phyloP scores from a whole-genome alignment of 148 eudicot species.

The Salicornia ramosissima region DNA sequence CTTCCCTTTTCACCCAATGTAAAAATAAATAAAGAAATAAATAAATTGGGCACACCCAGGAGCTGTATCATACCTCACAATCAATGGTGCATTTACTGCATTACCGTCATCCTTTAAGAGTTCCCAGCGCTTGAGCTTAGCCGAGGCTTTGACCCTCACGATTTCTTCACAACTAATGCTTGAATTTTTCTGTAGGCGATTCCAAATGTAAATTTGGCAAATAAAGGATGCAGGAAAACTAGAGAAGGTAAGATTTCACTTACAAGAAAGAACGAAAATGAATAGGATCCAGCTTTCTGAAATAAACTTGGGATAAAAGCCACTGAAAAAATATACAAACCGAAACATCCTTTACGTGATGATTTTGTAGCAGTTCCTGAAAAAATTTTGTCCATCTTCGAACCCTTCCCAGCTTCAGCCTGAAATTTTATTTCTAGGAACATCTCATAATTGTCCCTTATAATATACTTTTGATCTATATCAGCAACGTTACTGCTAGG shows the following conservation, averaged over 20 bases:
- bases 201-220: slow-evolving; percentile 1
- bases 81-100: not conserved
- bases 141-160: slow-evolving; percentile 44
- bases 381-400: slow-evolving; percentile 26
- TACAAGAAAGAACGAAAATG: slow-evolving; percentile 54
- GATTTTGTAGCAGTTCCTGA: slow-evolving; percentile 25
- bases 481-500: slow-evolving; percentile 19
- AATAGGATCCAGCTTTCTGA: slow-evolving; percentile 49
- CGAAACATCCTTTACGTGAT: slow-evolving; percentile 38
- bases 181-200: slow-evolving; percentile 25
- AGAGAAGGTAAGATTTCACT: slow-evolving; percentile 21
- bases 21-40: not conserved
- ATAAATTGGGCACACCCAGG: not conserved
- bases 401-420: slow-evolving; percentile 11
- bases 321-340: slow-evolving; percentile 51
- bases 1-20: no score
- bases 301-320: slow-evolving; percentile 31
- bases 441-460: slow-evolving; percentile 46
- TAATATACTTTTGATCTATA: slow-evolving; percentile 52
- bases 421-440: slow-evolving; percentile 36
- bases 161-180: slow-evolving; percentile 27
- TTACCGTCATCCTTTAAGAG: slow-evolving; percentile 22
- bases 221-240: not conserved
- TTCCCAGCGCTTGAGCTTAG: slow-evolving; percentile 41
- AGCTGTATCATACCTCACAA: slow-evolving; percentile 35